Percentiles rank a stretch among this genome's conserved stretches.
Evolutionary conservation across 2,329 filamentous ascomycete species (phyloP).

Genomic region (Conoideocrella luteorostrata): DNA sequence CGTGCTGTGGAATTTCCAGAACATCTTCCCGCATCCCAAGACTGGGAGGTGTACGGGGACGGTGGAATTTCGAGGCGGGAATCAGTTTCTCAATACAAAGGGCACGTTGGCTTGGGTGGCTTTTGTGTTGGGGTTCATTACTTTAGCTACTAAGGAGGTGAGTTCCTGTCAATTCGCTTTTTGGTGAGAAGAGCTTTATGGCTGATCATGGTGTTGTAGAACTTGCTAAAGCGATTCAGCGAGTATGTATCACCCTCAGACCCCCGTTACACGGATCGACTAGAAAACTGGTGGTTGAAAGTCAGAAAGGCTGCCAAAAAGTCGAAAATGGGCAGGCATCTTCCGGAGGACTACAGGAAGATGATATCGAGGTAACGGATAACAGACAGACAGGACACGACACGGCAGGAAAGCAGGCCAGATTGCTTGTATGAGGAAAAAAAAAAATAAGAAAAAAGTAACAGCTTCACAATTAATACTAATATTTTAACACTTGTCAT

Average conservation of each 20-base stretch:
- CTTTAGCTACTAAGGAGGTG: constrained; percentile 29
- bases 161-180: too few species aligned
- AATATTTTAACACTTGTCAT: too few species aligned
- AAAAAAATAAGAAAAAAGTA: too few species aligned
- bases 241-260: constrained; percentile 20
- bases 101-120: constrained; percentile 33
- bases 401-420: not conserved
- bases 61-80: constrained; percentile 33
- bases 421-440: not conserved
- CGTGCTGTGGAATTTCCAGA: constrained; percentile 35
- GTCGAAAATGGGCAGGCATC: constrained; percentile 26
- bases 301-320: constrained; percentile 28
- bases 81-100: constrained; percentile 30
- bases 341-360: constrained; percentile 25
- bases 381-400: not conserved
- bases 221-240: constrained; percentile 24
- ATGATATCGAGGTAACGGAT: constrained; percentile 21
- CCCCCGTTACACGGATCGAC: constrained; percentile 21
- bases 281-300: constrained; percentile 28
- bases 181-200: too few species aligned
- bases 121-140: constrained; percentile 32
- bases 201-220: constrained; percentile 13
- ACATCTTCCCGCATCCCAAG: constrained; percentile 30
- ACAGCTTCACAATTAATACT: too few species aligned
- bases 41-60: constrained; percentile 30